Conservation (phyloP, 768 basidiomycete genomes). For the Kwoniella botswanensis region DNA sequence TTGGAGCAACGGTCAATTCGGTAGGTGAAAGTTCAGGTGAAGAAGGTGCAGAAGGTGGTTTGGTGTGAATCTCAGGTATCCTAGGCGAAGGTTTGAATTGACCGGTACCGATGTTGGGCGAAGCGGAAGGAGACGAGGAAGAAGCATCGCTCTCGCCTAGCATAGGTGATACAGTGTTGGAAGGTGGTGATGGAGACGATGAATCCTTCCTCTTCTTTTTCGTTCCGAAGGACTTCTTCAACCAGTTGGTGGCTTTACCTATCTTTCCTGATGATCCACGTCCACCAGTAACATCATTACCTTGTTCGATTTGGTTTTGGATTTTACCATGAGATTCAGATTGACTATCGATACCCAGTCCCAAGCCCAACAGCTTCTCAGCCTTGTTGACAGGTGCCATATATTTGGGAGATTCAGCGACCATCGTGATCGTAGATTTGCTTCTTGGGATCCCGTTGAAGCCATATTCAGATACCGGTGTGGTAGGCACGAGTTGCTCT, state of each 20-base stretch:
- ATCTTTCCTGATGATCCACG: constrained; percentile 16
- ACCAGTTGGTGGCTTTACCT: constrained; percentile 52
- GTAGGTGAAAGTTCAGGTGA: constrained; percentile 12
- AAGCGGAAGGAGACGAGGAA: not conserved
- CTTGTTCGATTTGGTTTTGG: constrained; percentile 3
- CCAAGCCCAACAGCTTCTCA: constrained; percentile 48
- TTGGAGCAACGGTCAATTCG: not conserved
- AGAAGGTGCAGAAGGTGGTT: constrained; percentile 6
- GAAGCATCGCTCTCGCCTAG: constrained; percentile 12
- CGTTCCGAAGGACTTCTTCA: constrained; percentile 53
- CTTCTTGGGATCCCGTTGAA: constrained; percentile 36
- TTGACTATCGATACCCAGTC: constrained; percentile 31
- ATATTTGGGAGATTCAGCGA: constrained; percentile 42
- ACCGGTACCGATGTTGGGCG: not conserved
- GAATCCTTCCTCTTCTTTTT: constrained; percentile 47
- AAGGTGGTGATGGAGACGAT: constrained; percentile 17
- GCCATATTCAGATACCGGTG: constrained; percentile 27
- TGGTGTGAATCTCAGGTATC: constrained; percentile 8
- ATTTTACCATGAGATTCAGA: constrained; percentile 4
- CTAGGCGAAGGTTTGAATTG: constrained; percentile 10
- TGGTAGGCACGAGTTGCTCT: constrained; percentile 14
- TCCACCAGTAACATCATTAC: constrained; percentile 9
- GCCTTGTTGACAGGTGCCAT: constrained; percentile 41
- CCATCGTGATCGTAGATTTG: constrained; percentile 58
- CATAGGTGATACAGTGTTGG: constrained; percentile 8